Percentiles rank a stretch among this genome's conserved stretches.
Conservation (phyloP, 208 protist genomes). For the Trypanosoma vivax region DNA sequence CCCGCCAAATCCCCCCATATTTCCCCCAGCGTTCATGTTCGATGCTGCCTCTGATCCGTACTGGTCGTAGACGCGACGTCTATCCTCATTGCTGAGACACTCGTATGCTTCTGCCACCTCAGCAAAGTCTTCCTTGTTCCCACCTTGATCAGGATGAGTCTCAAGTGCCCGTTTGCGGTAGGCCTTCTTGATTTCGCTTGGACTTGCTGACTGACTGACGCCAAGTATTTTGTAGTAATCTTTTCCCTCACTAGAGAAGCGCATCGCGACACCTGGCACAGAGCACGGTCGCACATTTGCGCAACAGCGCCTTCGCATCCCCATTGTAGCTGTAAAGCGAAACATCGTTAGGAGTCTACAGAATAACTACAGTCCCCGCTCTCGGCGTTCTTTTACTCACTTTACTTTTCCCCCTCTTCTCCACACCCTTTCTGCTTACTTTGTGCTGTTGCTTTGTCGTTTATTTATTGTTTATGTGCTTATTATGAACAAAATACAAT, state of each 20-base stretch:
- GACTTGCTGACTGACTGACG: constrained; percentile 43
- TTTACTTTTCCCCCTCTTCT: background rate
- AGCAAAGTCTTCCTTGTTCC: constrained; percentile 89
- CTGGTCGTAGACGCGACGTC: constrained; percentile 96
- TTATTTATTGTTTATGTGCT: background rate
- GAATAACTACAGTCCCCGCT: too few relatives aligned
- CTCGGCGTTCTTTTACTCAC: background rate
- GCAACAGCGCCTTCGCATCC: constrained; percentile 5
- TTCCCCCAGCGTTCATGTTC: constrained; percentile 54
- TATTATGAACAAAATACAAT: background rate
- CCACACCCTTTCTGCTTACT: background rate
- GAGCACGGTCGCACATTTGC: background rate
- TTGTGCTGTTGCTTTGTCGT: too few relatives aligned
- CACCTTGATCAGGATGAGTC: constrained; percentile 89
- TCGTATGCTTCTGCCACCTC: constrained; percentile 95
- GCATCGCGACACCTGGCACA: constrained; percentile 6
- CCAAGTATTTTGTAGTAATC: constrained; percentile 90
- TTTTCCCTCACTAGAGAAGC: constrained; percentile 51
- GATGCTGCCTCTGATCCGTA: constrained; percentile 84
- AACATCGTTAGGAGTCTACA: too few relatives aligned
- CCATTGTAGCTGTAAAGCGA: constrained; percentile 2
- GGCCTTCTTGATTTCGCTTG: constrained; percentile 84
- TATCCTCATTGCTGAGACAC: constrained; percentile 93
- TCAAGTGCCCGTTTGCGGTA: constrained; percentile 88
- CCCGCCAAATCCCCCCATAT: constrained; percentile 48